Base-by-base conservation (phyloP, 495 filamentous ascomycete species). In the Penicillium robsamsonii region DNA sequence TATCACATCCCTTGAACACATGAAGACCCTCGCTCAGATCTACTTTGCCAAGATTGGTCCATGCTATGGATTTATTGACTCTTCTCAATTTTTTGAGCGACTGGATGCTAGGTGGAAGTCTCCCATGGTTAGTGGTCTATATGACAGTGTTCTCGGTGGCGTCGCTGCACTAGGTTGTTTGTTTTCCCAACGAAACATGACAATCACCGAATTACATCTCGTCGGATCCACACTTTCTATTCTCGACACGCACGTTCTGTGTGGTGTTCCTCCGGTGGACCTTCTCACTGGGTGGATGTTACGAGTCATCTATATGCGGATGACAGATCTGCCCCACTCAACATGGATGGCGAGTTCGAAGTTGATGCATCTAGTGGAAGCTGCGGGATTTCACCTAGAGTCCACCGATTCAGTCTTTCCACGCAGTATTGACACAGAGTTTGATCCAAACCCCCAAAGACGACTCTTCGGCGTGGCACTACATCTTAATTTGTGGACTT, bases 361-460 rank as follows among this genome's bases (percentile, higher is more conserved):
- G 8, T 54, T 76, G n/a, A 73, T 83, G 66, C 81, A 84, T 47
- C 53, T 82, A 6, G 66, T 79, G 10, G 81, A 84, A 62, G 73
- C 80, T 0, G 63, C 75, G 1, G 76, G 75, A 0, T 61, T 84
- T 7, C 75, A 82, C 45, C 67, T 70, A 25, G 72, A 76, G 38
- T 40, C 67, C 1, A 33, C 49, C 15, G 48, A 61, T 20, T 60
- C 62, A 2, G 38, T 60, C 20, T 54, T 67, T 20, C 59, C 61
- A 20, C 50, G 50, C 17, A 50, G 50, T 7, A 35, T 41, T 9
- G 27, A 18, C 27, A 44, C 50, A 4, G 52, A 64, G 2, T 59
- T 54, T 30, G 64, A 75, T 50, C 51, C 64, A 18, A 70, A 79
- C 15, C 61, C 70, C 42, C 68, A 66, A 12, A 67, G 69, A 9